Evolutionary conservation across 768 basidiomycete genomes (phyloP).

Genomic region (Boletus rubescentipes): DNA sequence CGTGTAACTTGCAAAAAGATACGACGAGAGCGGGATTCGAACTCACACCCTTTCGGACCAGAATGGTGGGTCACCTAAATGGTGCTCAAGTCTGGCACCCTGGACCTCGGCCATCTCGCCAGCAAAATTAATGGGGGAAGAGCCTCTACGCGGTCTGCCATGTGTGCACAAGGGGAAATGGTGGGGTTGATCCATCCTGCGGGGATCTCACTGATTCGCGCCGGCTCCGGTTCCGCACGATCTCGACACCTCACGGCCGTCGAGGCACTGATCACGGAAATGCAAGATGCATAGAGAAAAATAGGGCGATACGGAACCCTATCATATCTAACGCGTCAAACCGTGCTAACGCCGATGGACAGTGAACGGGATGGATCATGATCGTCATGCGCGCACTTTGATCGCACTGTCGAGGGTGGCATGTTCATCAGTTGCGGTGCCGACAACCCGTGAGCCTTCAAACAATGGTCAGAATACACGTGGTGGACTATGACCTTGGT

Average conservation of each 20-base stretch:
- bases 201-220: no score
- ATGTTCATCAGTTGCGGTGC: not conserved
- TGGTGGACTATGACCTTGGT: no score
- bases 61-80: slow-evolving; percentile 29
- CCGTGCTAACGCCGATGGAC: no score
- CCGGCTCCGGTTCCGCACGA: not conserved
- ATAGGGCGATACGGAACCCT: no score
- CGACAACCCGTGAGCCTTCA: no score
- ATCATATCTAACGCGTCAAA: no score
- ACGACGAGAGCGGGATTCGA: slow-evolving; percentile 41
- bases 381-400: not conserved
- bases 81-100: slow-evolving; percentile 60
- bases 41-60: slow-evolving; percentile 43
- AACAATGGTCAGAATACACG: not conserved
- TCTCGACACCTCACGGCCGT: not conserved
- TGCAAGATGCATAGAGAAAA: not conserved
- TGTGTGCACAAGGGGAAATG: no score
- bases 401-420: no score
- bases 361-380: not conserved
- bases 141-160: no score
- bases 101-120: slow-evolving; percentile 59
- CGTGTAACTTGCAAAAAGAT: not conserved
- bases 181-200: no score
- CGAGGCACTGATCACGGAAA: not conserved
- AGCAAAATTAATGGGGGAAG: not conserved